Evolutionary conservation across 2,329 filamentous ascomycete species (phyloP), one percentile per base, ranked within the genome.

Genomic region (Trichoderma polysporum): DNA sequence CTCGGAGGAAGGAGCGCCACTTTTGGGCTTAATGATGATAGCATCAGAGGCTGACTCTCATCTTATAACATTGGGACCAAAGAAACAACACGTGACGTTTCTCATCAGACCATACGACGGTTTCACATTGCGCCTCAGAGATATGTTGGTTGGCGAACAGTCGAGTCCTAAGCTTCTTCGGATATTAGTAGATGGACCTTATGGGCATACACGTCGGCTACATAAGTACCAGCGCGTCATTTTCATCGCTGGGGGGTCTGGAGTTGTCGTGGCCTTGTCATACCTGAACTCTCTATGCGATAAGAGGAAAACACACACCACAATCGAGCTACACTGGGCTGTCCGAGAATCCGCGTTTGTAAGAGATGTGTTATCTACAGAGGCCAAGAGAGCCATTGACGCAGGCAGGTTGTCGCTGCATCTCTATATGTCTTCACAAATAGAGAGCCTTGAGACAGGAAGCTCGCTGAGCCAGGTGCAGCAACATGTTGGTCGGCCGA

Each of bases 91-190:
- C 9, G 79, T 83, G 75, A 76, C 76, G 0, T 83, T 83, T 47
- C 73, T 83, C n/a, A 79, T 83, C 50, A 73, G 81, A 0, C 81
- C 81, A 0, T 83, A 83, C 68, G 77, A 81, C 50, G 75, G 80
- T 52, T 83, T 83, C 70, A 83, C 81, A 0, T 70, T 71, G 0
- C 74, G 81, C 2, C 75, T 83, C 0, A 70, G 75, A 33, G 71
- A 78, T 4, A 62, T 72, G 4, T 78, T 79, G 0, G 71, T 72
- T 1, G 60, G 68, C 0, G 37, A 66, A 1, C 73, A 73, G 67
- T 73, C 76, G 0, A 69, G 65, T 2, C 71, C 76, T 0, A 71
- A 73, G 0, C 69, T 73, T 0, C 57, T 81, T 1, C 75, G 76
- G 0, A 73, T 84, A 0, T 71, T 83, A 0, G 75, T 83, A 6